Evolutionary conservation across 78 protist species (phyloP).

Genomic region (Dictyostelium brefeldianum): DNA sequence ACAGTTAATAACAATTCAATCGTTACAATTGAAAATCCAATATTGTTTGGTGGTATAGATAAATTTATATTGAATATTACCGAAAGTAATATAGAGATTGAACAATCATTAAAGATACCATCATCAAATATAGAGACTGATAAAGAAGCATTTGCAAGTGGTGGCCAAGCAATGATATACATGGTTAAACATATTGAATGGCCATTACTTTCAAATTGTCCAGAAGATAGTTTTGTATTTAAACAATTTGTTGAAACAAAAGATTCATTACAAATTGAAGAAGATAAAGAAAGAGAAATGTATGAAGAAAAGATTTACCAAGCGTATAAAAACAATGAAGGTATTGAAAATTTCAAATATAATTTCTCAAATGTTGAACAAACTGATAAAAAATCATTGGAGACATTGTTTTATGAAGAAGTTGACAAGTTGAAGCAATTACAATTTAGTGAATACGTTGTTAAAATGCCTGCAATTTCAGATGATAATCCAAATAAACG

Average conservation of each 20-base stretch:
- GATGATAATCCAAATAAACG: constrained; percentile 15
- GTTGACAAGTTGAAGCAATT: constrained; percentile 1
- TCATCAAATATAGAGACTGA: not conserved
- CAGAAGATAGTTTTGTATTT: not conserved
- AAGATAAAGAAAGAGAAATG: not conserved
- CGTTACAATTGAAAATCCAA: constrained; percentile 22
- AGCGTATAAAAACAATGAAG: not conserved
- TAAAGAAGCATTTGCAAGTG: not conserved
- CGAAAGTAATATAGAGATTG: constrained; percentile 5
- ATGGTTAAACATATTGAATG: constrained; percentile 11
- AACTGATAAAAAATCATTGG: constrained; percentile 19
- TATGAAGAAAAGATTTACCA: constrained; percentile 31
- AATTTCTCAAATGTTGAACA: constrained; percentile 18
- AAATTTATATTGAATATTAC: constrained; percentile 11
- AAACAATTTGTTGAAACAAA: constrained; percentile 13
- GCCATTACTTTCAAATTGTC: not conserved
- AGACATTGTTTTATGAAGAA: constrained; percentile 9
- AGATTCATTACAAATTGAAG: not conserved
- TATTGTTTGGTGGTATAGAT: not conserved
- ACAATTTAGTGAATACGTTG: constrained; percentile 2
- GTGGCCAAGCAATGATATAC: constrained; percentile 29
- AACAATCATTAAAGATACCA: constrained; percentile 18
- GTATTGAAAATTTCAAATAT: constrained; percentile 1
- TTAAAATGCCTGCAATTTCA: constrained; percentile 28
- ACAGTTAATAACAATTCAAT: not conserved